Base-by-base conservation (phyloP, 2,329 filamentous ascomycete genomes). In the Verticillium isaacii region DNA sequence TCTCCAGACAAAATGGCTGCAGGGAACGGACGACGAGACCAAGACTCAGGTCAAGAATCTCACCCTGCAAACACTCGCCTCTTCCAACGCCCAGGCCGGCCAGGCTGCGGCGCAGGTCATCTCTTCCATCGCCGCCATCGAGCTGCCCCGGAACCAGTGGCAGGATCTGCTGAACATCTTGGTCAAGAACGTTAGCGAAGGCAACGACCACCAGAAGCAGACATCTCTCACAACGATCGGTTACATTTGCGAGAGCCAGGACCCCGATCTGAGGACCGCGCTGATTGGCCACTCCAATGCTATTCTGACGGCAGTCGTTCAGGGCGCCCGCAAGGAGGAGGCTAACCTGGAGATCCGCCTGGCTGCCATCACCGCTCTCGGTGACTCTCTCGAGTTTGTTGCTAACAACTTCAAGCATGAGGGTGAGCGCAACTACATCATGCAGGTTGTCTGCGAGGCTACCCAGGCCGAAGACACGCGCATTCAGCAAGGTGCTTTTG, bases 391-490 rank as follows among this genome's bases (percentile, higher is more conserved):
- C 63, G 95, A 99, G 77, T 99, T 99, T 72, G 94, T 99, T 62
- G 88, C 93, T 67, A 96, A 92, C 79, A 99, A 99, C 81, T 99
- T 99, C 78, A 96, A 97, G 79, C 95, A 98, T 72, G 95, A 99
- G 78, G 95, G 94, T 71, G 95, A 99, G 84, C 89, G 95, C 69
- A 99, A 99, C 82, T 99, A 98, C 82, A 99, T 99, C 73, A 99
- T 99, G 95, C 95, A 99, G 82, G 95, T 99, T 67, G 92, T 99
- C 71, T 99, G 95, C 80, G 95, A 99, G 82, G 95, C 95, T 69
- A 99, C 95, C 61, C 95, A 99, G 80, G 93, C 94, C 69, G 84
- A 90, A 1, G 95, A 99, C 76, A 86, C 85, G 63, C 87, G 93
- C 73, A 96, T 99, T 76, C 93, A 98, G 78, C 92, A 97, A 75